Base-by-base conservation (phyloP, 257 asterid genomes). In the Gynochthodes officinalis region DNA sequence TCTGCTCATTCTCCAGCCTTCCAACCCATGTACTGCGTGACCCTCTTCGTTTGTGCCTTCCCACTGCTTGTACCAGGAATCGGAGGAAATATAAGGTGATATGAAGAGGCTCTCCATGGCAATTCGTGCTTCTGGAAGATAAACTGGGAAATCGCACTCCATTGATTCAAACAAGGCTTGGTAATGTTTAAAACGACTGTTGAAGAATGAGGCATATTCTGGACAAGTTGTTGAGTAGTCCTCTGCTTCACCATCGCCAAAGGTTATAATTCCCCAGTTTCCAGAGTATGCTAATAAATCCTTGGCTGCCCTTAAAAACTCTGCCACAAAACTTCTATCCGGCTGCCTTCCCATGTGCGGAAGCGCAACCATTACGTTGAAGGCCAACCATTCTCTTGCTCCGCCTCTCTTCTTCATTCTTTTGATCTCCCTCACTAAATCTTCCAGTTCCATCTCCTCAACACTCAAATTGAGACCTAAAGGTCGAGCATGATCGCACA, bases 321-420 rank as follows among this genome's bases (percentile, higher is more conserved):
- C 80, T 2, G 58, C 42, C 23, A 80, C 89, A 2, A 65, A 71
- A 30, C 53, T 69, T 76, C 87, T 83, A 6, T 76, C 44, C 18
- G 69, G 70, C 59, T 82, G 79, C 66, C 85, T 77, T 11, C 82
- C 89, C 96, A 88, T 89, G 68, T 89, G 96, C 18, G 94, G 96
- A 39, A 88, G 86, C 27, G 85, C 85, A 32, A 74, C 79, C 96
- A 87, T 88, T 77, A 93, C 85, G 67, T 88, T 92, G 81, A 89
- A 89, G 50, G 78, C 92, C 54, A 84, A 21, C 89, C 90, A 88
- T 35, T 88, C 88, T 42, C 76, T 75, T 10, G 72, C 55, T 53
- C 54, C 68, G 2, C 78, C 83, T 44, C 71, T 65, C 39, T 32
- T 81, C 76, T 78, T 80, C 77, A 43, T 69, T 35, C 81, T 77